A percentile compares a stretch with the other conserved stretches of the same genome.
Conservation (phyloP, 2,329 filamentous ascomycete species). For the Elsinoe perseae region DNA sequence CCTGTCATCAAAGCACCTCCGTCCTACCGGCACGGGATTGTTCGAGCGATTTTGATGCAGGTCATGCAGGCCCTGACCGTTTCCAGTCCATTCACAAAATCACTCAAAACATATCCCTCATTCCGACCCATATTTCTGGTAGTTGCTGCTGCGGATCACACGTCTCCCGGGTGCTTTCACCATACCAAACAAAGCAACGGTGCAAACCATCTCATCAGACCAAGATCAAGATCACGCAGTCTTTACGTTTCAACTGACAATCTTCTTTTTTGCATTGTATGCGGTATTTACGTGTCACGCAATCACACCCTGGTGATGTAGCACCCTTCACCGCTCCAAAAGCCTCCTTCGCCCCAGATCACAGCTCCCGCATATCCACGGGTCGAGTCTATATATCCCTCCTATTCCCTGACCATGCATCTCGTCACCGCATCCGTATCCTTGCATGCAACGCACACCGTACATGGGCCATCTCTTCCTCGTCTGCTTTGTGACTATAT, state of each 20-base stretch:
- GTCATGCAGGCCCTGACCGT: slow-evolving; percentile 2
- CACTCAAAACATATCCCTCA: slow-evolving; percentile 10
- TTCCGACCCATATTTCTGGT: background rate
- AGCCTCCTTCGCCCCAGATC: background rate
- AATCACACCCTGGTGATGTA: background rate
- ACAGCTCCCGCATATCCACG: background rate
- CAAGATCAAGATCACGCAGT: background rate
- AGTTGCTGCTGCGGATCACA: background rate
- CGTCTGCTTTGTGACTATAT: slow-evolving; percentile 8
- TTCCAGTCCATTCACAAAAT: background rate
- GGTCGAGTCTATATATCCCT: background rate
- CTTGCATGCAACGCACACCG: too few relatives aligned
- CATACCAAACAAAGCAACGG: slow-evolving; percentile 4
- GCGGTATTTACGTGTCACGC: background rate
- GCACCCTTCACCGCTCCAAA: slow-evolving; percentile 9
- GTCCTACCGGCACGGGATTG: slow-evolving; percentile 1
- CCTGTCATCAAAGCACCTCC: slow-evolving; percentile 5
- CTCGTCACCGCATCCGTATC: background rate
- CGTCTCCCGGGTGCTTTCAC: slow-evolving; percentile 3
- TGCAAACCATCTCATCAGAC: background rate
- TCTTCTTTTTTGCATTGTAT: background rate
- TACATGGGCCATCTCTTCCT: slow-evolving; percentile 3
- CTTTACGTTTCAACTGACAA: background rate
- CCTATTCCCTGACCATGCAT: background rate
- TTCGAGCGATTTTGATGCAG: background rate